Conservation (phyloP, 495 filamentous ascomycete genomes). For the Sporormia fimetaria region DNA sequence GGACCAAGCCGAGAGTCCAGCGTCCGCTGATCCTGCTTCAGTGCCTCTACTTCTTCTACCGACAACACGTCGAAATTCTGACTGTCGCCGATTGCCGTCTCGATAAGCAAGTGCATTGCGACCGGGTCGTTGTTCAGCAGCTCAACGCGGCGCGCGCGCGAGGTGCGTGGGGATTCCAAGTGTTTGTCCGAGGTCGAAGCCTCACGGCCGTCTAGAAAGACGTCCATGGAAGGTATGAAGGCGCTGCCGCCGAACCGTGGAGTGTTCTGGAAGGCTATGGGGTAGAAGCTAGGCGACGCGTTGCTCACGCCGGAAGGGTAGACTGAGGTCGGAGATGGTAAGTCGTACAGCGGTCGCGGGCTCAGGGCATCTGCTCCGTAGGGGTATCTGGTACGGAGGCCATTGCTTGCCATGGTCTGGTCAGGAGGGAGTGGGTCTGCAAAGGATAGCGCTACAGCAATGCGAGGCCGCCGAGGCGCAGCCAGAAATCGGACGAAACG, state of each 20-base stretch:
- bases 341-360: conserved; percentile 22
- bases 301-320: conserved; percentile 22
- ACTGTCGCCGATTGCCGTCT: conserved; percentile 84
- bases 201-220: conserved; percentile 18
- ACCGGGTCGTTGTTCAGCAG: conserved; percentile 40
- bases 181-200: conserved; percentile 5
- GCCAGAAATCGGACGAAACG: conserved; percentile 3
- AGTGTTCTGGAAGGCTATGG: conserved; percentile 15
- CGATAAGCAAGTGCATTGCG: conserved; percentile 75
- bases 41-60: conserved; percentile 74
- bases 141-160: conserved; percentile 11
- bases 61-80: conserved; percentile 73
- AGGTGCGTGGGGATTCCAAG: conserved; percentile 8
- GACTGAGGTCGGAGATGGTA: conserved; percentile 24
- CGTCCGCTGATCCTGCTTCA: conserved; percentile 72
- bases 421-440: neutral
- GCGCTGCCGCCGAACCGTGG: conserved; percentile 18
- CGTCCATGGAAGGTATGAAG: conserved; percentile 22
- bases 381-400: conserved; percentile 19
- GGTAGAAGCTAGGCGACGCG: conserved; percentile 15
- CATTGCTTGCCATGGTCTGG: conserved; percentile 21
- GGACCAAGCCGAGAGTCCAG: conserved; percentile 66
- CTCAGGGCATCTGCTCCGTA: conserved; percentile 14
- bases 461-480: conserved; percentile 8
- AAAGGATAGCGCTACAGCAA: neutral